Evolutionary conservation across 2,329 filamentous ascomycete species (phyloP).

Genomic region (Juglanconis oblonga): DNA sequence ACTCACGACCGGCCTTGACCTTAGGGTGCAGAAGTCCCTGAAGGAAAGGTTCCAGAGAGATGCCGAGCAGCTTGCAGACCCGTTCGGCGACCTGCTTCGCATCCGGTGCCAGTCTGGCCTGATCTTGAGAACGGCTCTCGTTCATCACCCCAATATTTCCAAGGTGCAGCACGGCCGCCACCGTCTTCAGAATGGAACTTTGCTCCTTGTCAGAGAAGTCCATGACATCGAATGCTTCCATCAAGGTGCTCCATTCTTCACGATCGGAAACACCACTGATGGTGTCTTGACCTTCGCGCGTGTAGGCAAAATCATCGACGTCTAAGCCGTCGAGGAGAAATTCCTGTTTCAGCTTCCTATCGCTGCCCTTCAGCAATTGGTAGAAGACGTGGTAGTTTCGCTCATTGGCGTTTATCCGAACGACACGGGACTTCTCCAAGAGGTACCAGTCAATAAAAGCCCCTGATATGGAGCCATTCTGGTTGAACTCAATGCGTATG

Average conservation of each 20-base stretch:
- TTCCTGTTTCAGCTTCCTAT: slow-evolving; percentile 67
- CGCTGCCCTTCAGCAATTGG: slow-evolving; percentile 84
- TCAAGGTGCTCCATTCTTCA: slow-evolving; percentile 83
- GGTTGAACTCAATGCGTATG: slow-evolving; percentile 92
- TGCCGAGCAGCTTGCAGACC: slow-evolving; percentile 81
- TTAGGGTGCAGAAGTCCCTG: slow-evolving; percentile 86
- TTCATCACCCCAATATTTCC: slow-evolving; percentile 89
- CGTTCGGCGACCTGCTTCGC: slow-evolving; percentile 71
- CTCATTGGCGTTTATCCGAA: slow-evolving; percentile 81
- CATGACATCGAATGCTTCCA: slow-evolving; percentile 95
- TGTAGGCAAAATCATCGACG: slow-evolving; percentile 89
- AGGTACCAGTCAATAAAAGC: slow-evolving; percentile 99
- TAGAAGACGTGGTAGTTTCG: slow-evolving; percentile 98
- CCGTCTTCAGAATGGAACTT: slow-evolving; percentile 74
- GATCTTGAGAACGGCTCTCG: slow-evolving; percentile 86
- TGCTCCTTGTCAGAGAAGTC: slow-evolving; percentile 87
- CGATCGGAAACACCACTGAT: slow-evolving; percentile 87
- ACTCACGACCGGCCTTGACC: slow-evolving; percentile 93
- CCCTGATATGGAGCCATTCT: slow-evolving; percentile 84
- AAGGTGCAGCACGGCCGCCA: slow-evolving; percentile 88
- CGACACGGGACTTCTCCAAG: slow-evolving; percentile 95
- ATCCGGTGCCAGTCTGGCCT: slow-evolving; percentile 77
- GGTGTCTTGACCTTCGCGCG: slow-evolving; percentile 82
- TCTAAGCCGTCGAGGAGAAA: slow-evolving; percentile 73
- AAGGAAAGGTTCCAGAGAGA: slow-evolving; percentile 79